Evolutionary conservation across 2,329 filamentous ascomycete genomes (phyloP), one percentile per base, ranked within the genome.

Genomic region (Hypomyces perniciosus): DNA sequence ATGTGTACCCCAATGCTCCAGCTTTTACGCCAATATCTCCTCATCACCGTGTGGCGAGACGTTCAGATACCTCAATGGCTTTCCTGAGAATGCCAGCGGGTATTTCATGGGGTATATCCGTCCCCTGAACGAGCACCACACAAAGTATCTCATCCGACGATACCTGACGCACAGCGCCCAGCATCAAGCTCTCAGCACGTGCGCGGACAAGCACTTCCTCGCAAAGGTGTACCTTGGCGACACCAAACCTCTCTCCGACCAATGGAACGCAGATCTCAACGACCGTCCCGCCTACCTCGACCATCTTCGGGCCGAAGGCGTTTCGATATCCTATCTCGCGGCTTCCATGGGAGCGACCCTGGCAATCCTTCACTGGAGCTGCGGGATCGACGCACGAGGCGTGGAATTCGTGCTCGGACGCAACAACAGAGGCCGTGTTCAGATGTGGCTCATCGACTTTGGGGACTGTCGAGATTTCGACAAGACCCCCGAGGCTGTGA

Each of bases 311-410:
- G 9, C n/a, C 3, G 60, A 58, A 31, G 27, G 28, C 6, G 2
- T 9, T 1, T 4, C n/a, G 1, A 5, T 60, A 4, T 3, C 33
- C 6, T 5, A 12, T 4, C 57, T 57, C 50, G 48, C 49, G 0
- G 33, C 13, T 2, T 49, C 44, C 4, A 62, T 65, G 62, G 62
- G 56, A 2, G 30, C 44, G 1, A 34, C 54, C 2, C 51, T 64
- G 4, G 62, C 60, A 1, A 54, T 63, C 4, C 38, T 64, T 0
- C 62, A 64, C 47, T 64, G 58, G 57, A 40, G 7, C 1, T 63
- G 58, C 20, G 34, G 38, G 9, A 27, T 62, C 1, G 62, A 64
- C 29, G 62, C 48, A 4, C 38, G 34, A 0, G 62, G 60, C 2
- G 53, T 63, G 35, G 50, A 60, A 26, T 63, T 64, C 9, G 46